These are phyloP conservation scores for Tilletiopsis washingtonensis DNA, from an alignment of 1,284 basidiomycete genomes.

Conservation along the genomic window DNA sequence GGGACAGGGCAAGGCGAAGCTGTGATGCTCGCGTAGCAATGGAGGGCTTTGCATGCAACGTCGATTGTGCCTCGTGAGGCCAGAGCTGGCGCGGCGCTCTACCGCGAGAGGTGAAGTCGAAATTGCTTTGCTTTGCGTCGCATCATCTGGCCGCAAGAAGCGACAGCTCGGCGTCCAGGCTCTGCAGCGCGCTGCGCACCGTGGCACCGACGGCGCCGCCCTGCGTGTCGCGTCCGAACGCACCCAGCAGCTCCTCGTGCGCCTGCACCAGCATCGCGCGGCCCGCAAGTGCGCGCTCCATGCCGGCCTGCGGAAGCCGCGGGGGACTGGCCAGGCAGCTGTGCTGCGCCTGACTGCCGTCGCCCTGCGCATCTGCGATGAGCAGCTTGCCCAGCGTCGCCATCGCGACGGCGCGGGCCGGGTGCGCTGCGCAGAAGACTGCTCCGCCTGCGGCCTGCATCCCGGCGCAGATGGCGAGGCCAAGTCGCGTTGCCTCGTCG, in stretches of 20 bases:
- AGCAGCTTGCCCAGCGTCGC: conserved; percentile 75
- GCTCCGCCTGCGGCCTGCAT: conserved; percentile 47
- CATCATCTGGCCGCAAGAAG: no score
- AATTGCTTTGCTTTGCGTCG: no score
- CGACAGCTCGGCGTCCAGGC: neutral
- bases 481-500: conserved; percentile 18
- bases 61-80: no score
- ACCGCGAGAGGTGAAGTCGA: no score
- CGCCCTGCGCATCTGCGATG: conserved; percentile 58
- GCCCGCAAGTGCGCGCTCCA: neutral
- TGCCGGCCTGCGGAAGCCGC: neutral
- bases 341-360: neutral
- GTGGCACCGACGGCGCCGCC: neutral
- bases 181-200: neutral
- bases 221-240: neutral
- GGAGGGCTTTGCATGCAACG: no score
- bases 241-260: neutral
- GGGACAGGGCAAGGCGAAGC: no score
- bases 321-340: neutral
- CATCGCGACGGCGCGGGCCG: conserved; percentile 65
- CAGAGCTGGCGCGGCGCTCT: no score
- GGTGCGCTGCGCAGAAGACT: conserved; percentile 64
- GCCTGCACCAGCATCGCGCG: neutral
- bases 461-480: conserved; percentile 58
- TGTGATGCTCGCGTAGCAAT: no score